A percentile compares a stretch with the other conserved stretches of the same genome.
Evolutionary conservation across 441 rosid genomes (phyloP).

Genomic region (Brassica balearica): DNA sequence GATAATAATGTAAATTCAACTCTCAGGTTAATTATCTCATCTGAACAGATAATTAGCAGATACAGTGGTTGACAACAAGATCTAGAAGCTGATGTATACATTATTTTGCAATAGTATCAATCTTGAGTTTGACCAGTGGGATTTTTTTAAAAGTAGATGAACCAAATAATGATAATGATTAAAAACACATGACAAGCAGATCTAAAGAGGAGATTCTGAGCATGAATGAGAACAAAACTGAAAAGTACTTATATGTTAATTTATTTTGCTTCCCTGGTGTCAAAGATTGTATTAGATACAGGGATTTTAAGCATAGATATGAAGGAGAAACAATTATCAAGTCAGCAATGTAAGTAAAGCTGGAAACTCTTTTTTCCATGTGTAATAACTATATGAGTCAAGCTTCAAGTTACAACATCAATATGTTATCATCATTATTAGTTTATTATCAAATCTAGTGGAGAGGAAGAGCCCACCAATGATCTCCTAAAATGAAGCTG

Average conservation of each 20-base stretch:
- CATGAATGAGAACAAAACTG: conserved; percentile 45
- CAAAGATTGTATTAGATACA: conserved; percentile 49
- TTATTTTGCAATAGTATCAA: conserved; percentile 22
- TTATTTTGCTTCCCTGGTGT: conserved; percentile 43
- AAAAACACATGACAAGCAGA: conserved; percentile 48
- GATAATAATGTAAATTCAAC: conserved; percentile 22
- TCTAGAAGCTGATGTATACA: conserved; percentile 15
- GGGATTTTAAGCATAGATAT: conserved; percentile 57
- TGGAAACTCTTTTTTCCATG: conserved; percentile 38
- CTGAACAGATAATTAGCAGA: conserved; percentile 36
- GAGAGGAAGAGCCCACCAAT: conserved; percentile 48
- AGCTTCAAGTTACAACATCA: conserved; percentile 50
- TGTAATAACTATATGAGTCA: conserved; percentile 31
- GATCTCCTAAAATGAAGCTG: conserved; percentile 59
- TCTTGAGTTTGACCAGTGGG: conserved; percentile 30
- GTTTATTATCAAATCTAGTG: conserved; percentile 46
- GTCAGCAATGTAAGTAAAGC: conserved; percentile 37
- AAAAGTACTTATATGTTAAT: conserved; percentile 39
- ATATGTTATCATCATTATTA: conserved; percentile 46
- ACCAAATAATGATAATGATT: conserved; percentile 47
- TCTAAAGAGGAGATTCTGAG: conserved; percentile 55
- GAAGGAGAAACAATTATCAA: conserved; percentile 23
- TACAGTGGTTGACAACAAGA: conserved; percentile 36
- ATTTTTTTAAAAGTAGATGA: conserved; percentile 4
- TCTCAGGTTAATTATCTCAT: conserved; percentile 35